Evolutionary conservation across 768 basidiomycete species (phyloP), one percentile per base, ranked within the genome.

Genomic region (Suillus americanus): DNA sequence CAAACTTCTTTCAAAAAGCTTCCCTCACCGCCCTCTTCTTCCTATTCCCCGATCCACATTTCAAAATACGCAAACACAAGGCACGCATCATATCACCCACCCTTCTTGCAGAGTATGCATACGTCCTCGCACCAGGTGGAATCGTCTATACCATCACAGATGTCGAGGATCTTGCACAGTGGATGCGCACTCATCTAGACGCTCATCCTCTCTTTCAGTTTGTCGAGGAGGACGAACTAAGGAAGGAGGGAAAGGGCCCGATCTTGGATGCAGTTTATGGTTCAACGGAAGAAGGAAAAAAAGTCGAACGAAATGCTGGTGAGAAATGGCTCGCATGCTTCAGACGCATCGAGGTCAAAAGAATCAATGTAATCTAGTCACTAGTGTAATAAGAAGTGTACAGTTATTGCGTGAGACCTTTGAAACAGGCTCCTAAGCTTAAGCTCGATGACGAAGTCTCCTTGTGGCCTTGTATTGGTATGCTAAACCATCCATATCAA

Each of bases 71-170:
- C 71, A 99, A 99, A 77, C 97, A 99, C 83, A 99, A 99, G 80
- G 97, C 97, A 2, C 90, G 97, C 73, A 99, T 99, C 74, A 96
- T 99, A 73, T 97, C 96, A 61, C 92, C 95, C 7, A 96, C 97
- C n/a, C 84, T 99, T 37, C 85, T 99, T 23, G 95, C 97, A 30
- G 97, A 99, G 74, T 99, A 99, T 69, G 97, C 97, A 5, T 97
- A 94, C 74, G 91, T 92, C 28, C 86, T 99, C 50, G 85, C 87
- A 33, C 92, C 92, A 0, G 96, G 95, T n/a, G 97, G 97, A 8
- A 90, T 97, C 72, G 84, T 99, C 30, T 99, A 99, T 80, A 99
- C 97, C 14, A 95, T 98, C 76, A 99, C 97, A 10, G 97, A 99
- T 71, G 97, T 99, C 43, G 83, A 87, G 69, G 95, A 98, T 72